Conservation (phyloP, 2,329 filamentous ascomycete species). For the Fusarium robinianum region DNA sequence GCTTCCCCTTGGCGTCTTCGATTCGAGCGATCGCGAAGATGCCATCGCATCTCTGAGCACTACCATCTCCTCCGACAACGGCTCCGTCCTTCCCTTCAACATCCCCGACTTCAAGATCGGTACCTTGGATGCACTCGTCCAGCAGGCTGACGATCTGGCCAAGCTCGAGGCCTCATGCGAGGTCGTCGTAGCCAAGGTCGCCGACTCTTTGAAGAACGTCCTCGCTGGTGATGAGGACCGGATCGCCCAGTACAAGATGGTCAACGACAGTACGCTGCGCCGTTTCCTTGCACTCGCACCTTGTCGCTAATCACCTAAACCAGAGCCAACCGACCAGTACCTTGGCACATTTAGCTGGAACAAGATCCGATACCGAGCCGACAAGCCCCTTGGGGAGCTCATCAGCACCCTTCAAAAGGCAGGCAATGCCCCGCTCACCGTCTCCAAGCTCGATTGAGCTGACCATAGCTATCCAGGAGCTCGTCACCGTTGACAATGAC, state of each 20-base stretch:
- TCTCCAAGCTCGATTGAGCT: conserved; percentile 3
- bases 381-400: conserved; percentile 85
- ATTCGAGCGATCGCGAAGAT: conserved; percentile 78
- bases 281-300: not conserved
- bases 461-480: conserved; percentile 62
- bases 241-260: conserved; percentile 83
- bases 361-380: conserved; percentile 93
- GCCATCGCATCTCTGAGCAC: conserved; percentile 76
- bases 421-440: conserved; percentile 1
- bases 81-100: conserved; percentile 74
- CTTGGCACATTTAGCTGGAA: conserved; percentile 92
- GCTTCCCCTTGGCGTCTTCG: conserved; percentile 83
- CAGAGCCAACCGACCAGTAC: conserved; percentile 96
- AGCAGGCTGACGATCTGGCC: conserved; percentile 91
- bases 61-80: conserved; percentile 75
- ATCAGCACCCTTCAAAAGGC: conserved; percentile 90
- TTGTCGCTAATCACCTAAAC: conserved; percentile 32
- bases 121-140: conserved; percentile 89
- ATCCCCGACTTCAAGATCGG: conserved; percentile 98
- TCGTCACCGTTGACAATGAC: conserved; percentile 91
- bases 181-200: conserved; percentile 83
- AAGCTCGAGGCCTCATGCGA: conserved; percentile 85
- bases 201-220: conserved; percentile 80
- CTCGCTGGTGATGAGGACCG: conserved; percentile 85
- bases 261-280: conserved; percentile 79